Conservation (phyloP, 2,329 filamentous ascomycete species). For the Teratosphaeria pseudoeucalypti region DNA sequence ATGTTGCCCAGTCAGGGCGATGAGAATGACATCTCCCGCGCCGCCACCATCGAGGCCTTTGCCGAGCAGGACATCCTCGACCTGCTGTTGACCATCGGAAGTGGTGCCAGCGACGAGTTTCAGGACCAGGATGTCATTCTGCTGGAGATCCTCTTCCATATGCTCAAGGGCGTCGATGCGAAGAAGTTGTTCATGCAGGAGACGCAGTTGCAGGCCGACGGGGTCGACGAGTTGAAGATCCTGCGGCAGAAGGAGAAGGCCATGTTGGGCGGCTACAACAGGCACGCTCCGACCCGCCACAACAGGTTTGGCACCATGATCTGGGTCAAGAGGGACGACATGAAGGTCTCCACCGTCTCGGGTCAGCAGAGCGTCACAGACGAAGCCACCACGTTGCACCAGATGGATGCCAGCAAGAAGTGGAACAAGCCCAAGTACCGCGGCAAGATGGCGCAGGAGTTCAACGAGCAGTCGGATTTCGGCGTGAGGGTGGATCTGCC, state of each 20-base stretch:
- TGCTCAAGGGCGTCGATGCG: slow-evolving; percentile 80
- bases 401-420: slow-evolving; percentile 84
- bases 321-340: slow-evolving; percentile 81
- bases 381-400: slow-evolving; percentile 61
- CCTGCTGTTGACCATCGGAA: slow-evolving; percentile 73
- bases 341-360: slow-evolving; percentile 74
- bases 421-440: slow-evolving; percentile 68
- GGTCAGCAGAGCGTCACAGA: slow-evolving; percentile 77
- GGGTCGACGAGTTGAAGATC: slow-evolving; percentile 60
- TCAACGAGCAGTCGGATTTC: slow-evolving; percentile 56
- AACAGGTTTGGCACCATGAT: slow-evolving; percentile 96
- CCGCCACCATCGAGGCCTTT: slow-evolving; percentile 78
- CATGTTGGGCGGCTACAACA: slow-evolving; percentile 69
- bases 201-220: slow-evolving; percentile 56
- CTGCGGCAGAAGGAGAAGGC: slow-evolving; percentile 73
- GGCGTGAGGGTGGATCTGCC: slow-evolving; percentile 63
- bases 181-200: slow-evolving; percentile 79
- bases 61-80: slow-evolving; percentile 84
- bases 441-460: slow-evolving; percentile 31
- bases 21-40: slow-evolving; percentile 78
- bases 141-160: slow-evolving; percentile 83
- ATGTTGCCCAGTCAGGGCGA: slow-evolving; percentile 72
- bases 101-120: slow-evolving; percentile 91
- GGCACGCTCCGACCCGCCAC: slow-evolving; percentile 73
- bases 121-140: slow-evolving; percentile 78